phyloP scores from a whole-genome alignment of 768 basidiomycete species.

The Leccinum disarticulatum region DNA sequence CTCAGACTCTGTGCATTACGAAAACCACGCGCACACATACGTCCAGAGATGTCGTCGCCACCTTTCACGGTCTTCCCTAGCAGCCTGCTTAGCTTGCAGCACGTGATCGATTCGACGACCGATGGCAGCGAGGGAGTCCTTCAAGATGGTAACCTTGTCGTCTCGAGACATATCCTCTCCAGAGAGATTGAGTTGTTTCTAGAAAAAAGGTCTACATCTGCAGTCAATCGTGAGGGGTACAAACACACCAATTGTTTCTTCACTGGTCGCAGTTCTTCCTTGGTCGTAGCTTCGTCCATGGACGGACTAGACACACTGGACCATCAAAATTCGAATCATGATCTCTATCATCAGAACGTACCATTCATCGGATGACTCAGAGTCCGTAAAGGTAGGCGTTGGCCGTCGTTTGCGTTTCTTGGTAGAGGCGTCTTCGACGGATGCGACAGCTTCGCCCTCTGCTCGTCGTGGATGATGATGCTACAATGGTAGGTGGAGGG shows the following conservation, averaged over 20 bases:
- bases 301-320: conserved; percentile 60
- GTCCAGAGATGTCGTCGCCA: conserved; percentile 98
- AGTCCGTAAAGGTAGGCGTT: conserved; percentile 96
- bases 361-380: conserved; percentile 91
- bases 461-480: conserved; percentile 62
- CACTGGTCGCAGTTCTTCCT: conserved; percentile 93
- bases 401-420: conserved; percentile 87
- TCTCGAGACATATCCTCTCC: conserved; percentile 93
- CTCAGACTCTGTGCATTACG: conserved; percentile 12
- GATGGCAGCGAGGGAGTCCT: conserved; percentile 92
- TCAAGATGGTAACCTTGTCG: conserved; percentile 93
- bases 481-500: conserved; percentile 69
- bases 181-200: conserved; percentile 95
- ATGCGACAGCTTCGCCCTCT: conserved; percentile 85
- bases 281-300: conserved; percentile 91
- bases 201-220: conserved; percentile 9
- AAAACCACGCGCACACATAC: conserved; percentile 48
- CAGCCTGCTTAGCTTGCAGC: conserved; percentile 67
- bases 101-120: conserved; percentile 89
- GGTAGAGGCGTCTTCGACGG: conserved; percentile 65
- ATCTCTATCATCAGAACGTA: conserved; percentile 39
- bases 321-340: conserved; percentile 8
- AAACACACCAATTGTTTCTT: conserved; percentile 87
- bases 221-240: background rate
- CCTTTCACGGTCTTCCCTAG: conserved; percentile 79